Base-by-base conservation (phyloP, 2,329 filamentous ascomycete genomes). In the Fusarium burgessii region DNA sequence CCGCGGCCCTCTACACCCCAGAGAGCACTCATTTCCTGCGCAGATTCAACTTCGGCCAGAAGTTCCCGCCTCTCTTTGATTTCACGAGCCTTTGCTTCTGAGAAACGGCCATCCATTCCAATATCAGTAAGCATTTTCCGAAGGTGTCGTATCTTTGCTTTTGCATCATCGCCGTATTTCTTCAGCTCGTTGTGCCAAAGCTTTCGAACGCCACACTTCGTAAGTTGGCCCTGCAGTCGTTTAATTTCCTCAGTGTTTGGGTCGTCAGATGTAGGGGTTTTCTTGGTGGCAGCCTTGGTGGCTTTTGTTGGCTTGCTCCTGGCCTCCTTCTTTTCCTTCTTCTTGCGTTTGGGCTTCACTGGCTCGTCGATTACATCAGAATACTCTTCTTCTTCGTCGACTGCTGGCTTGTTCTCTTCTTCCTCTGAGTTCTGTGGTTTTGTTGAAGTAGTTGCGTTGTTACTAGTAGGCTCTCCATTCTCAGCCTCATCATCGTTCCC, bases 151-250 rank as follows among this genome's bases (percentile, higher is more conserved):
- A 98, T 93, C 84, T 97, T 98, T 52, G 89, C 93, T 66, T 90
- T 92, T 7, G 87, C 78, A 27, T 95, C 92, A 59, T 91, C 88
- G 2, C 87, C 87, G 75, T 89, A 94, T 58, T 90, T 85, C 79
- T 93, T 93, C 32, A 99, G 86, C 80, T 98, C 94, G 70, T 92
- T 90, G 52, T 88, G 89, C 95, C 96, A 99, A 67, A 98, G 88
- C 79, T 98, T 98, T 57, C 94, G 92, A 59, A 98, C 89, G 33
- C 95, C 95, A 77, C 95, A 99, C 81, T 98, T 97, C 47, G 91
- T 83, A 10, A 99, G 87, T 80, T 95, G 94, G 12, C 90, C 89
- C 82, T 98, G 95, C 6, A 98, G 85, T 51, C 91, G 92, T 80
- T 97, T 98, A 78, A 98, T 92, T 79, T 97, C 93, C 6, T 88